phyloP scores from a whole-genome alignment of 495 filamentous ascomycete genomes.

The Talaromyces stipitatus region DNA sequence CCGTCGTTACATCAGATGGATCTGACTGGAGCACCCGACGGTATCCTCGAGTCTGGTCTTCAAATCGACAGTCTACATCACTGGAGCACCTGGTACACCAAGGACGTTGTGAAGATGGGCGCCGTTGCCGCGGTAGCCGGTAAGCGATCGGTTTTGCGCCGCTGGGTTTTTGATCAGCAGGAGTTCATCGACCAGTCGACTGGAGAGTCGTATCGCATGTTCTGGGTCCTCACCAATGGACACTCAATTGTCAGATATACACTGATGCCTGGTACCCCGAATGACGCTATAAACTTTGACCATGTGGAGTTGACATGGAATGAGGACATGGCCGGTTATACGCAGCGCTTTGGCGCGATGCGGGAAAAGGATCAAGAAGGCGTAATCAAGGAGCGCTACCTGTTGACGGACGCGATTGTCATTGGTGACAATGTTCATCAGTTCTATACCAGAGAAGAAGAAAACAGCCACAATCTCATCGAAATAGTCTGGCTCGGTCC shows the following conservation, averaged over 20 bases:
- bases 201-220: constrained; percentile 32
- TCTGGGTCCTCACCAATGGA: constrained; percentile 54
- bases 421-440: constrained; percentile 42
- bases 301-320: constrained; percentile 56
- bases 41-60: constrained; percentile 55
- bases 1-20: constrained; percentile 58
- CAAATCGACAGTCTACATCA: constrained; percentile 55
- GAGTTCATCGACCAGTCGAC: constrained; percentile 32
- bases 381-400: constrained; percentile 38
- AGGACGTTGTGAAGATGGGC: constrained; percentile 53
- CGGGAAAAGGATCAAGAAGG: constrained; percentile 35
- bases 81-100: constrained; percentile 51
- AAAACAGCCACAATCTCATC: constrained; percentile 38
- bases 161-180: constrained; percentile 52
- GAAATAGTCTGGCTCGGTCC: constrained; percentile 44
- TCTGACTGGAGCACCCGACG: constrained; percentile 49
- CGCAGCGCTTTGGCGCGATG: constrained; percentile 45
- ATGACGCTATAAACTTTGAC: constrained; percentile 45
- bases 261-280: constrained; percentile 32
- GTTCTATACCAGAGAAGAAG: constrained; percentile 39
- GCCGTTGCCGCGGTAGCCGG: constrained; percentile 48
- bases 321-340: constrained; percentile 41
- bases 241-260: constrained; percentile 53
- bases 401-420: constrained; percentile 32
- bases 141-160: constrained; percentile 52